Percentiles rank a stretch among this genome's conserved stretches.
phyloP scores from a whole-genome alignment of 306 rosid species.

The Cyclanthera cordifolia region DNA sequence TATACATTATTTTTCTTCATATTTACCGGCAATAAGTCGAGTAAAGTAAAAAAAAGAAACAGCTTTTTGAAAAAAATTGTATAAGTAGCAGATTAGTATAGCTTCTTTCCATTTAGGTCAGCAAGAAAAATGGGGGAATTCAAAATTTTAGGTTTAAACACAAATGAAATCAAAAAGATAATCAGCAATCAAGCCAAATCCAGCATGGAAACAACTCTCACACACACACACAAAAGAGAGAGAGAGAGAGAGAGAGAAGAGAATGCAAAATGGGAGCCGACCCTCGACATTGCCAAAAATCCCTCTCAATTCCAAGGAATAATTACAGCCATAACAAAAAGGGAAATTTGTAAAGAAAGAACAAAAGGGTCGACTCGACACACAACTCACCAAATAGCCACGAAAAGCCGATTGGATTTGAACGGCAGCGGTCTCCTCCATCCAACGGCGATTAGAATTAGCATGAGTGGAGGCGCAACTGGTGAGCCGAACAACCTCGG shows the following conservation, averaged over 20 bases:
- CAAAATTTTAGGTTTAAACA: background rate
- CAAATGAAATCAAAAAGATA: background rate
- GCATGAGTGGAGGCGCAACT: constrained; percentile 11
- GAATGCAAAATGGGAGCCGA: background rate
- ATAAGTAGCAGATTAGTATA: too few species aligned
- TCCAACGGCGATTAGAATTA: constrained; percentile 13
- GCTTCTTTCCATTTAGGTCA: too few species aligned
- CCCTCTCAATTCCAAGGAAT: background rate
- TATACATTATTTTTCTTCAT: too few species aligned
- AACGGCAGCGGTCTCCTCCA: constrained; percentile 38
- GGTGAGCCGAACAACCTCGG: constrained; percentile 70
- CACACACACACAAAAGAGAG: too few species aligned
- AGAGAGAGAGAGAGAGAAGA: background rate
- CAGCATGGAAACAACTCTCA: background rate
- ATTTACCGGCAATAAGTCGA: too few species aligned
- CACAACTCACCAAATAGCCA: constrained; percentile 73
- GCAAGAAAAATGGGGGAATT: background rate
- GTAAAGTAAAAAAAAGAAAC: too few species aligned
- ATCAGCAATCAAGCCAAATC: background rate
- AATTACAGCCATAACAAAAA: background rate
- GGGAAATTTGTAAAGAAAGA: background rate
- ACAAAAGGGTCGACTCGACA: constrained; percentile 11
- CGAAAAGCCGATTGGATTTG: constrained; percentile 72
- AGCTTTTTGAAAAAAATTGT: too few species aligned
- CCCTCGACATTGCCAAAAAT: background rate